Base-by-base conservation (phyloP, 257 asterid species). In the Ilex asprella region DNA sequence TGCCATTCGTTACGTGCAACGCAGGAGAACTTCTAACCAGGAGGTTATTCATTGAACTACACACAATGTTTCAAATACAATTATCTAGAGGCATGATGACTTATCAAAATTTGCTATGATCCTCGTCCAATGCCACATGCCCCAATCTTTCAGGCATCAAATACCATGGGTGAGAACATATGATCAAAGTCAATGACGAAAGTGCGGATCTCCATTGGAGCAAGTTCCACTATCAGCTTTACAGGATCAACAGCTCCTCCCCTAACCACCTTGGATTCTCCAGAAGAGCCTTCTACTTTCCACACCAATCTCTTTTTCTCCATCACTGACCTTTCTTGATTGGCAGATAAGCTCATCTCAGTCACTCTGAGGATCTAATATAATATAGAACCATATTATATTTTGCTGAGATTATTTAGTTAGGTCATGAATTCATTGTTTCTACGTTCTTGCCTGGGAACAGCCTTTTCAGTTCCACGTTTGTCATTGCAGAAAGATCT, bases 191-290 rank as follows among this genome's bases (percentile, higher is more conserved):
- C 67, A 31, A 87, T 53, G 10, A 77, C 59, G 78, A 87, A 84
- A 16, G 95, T 87, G 57, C 95, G 81, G 16, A 87, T 79, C 81
- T 87, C 95, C 88, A 82, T 78, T 0, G 95, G 95, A 60, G 82
- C 84, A 59, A 87, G 84, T 75, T 84, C 84, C 27, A 82, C 84
- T 2, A 72, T 68, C 49, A 87, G 84, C 81, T 70, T 76, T 30
- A 61, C 69, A 31, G 95, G 86, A 84, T 87, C 95, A 31, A 84
- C 64, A 2, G 68, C 67, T 66, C 88, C 85, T 44, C 93, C 95
- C 77, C 91, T 78, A 41, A 59, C 69, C 56, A 55, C 78, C 60
- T 52, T 52, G 49, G 41, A 12, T 30, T 55, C 76, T 52, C 74
- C 78, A 10, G n/a, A 56, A 30, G 56, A 31, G 59, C 82, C 75